phyloP scores from a whole-genome alignment of 1,284 basidiomycete species.

The Vanrija sp. region DNA sequence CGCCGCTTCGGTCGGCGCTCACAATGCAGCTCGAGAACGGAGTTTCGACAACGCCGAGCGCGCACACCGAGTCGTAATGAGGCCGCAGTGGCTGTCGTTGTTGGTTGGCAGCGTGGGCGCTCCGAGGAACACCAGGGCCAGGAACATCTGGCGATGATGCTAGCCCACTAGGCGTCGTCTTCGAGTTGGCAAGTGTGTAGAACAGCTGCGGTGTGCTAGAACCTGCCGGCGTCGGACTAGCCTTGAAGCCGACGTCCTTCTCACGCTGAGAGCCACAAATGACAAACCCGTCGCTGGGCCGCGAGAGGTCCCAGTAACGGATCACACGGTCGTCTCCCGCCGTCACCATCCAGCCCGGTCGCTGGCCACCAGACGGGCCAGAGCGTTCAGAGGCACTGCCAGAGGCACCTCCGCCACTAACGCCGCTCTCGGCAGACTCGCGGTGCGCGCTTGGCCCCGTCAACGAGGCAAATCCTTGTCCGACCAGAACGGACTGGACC shows the following conservation, averaged over 20 bases:
- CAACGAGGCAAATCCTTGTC: constrained; percentile 29
- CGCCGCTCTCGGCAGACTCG: too few relatives aligned
- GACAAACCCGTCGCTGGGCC: constrained; percentile 36
- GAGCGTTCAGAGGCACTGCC: not conserved
- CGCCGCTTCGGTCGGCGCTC: constrained; percentile 43
- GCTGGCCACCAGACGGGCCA: constrained; percentile 26
- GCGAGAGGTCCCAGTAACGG: constrained; percentile 42
- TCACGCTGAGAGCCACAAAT: constrained; percentile 44
- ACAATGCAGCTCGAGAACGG: constrained; percentile 46
- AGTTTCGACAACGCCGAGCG: constrained; percentile 43
- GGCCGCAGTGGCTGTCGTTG: constrained; percentile 44
- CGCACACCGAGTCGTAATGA: constrained; percentile 45
- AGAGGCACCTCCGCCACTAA: too few relatives aligned
- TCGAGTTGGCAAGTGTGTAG: constrained; percentile 29
- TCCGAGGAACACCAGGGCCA: too few relatives aligned
- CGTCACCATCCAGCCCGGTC: constrained; percentile 38
- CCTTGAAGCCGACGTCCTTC: constrained; percentile 43
- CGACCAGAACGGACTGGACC: constrained; percentile 29
- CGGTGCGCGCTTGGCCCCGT: constrained; percentile 12
- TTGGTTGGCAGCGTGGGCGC: constrained; percentile 13
- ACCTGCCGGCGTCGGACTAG: not conserved
- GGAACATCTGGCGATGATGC: too few relatives aligned
- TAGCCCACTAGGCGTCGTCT: constrained; percentile 5
- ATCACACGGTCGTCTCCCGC: constrained; percentile 46
- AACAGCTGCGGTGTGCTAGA: constrained; percentile 12